Conservation (phyloP, 805 yeast species). For the Metschnikowia lachancei region DNA sequence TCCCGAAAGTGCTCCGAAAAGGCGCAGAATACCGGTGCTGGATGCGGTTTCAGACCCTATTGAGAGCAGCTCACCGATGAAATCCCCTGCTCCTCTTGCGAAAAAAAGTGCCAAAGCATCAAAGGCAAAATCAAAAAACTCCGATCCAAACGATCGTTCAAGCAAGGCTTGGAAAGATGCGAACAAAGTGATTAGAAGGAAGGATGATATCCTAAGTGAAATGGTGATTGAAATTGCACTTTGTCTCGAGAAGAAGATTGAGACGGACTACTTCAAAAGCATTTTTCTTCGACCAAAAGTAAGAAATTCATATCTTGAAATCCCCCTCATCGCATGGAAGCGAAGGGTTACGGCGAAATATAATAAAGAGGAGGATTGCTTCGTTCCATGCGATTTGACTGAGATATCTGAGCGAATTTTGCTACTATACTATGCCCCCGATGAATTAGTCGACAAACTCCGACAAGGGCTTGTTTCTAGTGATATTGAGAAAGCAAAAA, state of each 20-base stretch:
- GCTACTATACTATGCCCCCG: conserved; percentile 47
- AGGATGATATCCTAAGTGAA: conserved; percentile 49
- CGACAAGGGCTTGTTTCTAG: conserved; percentile 10
- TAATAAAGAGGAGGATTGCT: conserved; percentile 47
- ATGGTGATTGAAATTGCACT: conserved; percentile 47
- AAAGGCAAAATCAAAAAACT: conserved; percentile 1
- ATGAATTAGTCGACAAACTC: conserved; percentile 35
- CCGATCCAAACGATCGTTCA: conserved; percentile 8
- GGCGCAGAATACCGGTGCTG: background rate
- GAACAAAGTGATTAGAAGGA: conserved; percentile 39
- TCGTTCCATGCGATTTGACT: conserved; percentile 49
- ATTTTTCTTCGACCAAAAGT: conserved; percentile 24
- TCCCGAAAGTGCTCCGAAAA: background rate
- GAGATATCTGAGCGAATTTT: conserved; percentile 43
- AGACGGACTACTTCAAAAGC: conserved; percentile 21
- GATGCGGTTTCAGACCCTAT: conserved; percentile 9
- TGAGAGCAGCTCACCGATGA: conserved; percentile 8
- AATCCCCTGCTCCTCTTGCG: conserved; percentile 11
- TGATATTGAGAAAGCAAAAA: conserved; percentile 11
- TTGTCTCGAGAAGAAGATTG: conserved; percentile 23
- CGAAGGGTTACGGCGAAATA: conserved; percentile 50
- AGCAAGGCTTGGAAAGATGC: conserved; percentile 34
- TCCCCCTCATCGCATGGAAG: conserved; percentile 52
- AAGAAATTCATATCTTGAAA: conserved; percentile 22
- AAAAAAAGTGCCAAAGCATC: conserved; percentile 2